A percentile compares a stretch with the other conserved stretches of the same genome.
Evolutionary conservation across 495 filamentous ascomycete species (phyloP).

Genomic region (Tuber calosporum): DNA sequence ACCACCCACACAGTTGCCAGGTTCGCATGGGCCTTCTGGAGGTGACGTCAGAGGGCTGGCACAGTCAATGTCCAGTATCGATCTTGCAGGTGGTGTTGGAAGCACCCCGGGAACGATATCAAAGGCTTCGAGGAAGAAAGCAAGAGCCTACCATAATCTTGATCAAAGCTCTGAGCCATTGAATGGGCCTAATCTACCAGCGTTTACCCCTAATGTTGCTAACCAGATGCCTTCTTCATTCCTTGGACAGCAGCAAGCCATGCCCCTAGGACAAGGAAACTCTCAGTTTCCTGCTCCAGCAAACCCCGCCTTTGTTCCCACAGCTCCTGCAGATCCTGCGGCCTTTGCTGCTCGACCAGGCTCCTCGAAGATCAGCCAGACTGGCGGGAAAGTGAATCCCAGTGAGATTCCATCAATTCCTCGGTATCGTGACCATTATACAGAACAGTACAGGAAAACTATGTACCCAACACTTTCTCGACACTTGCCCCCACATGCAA

Average conservation of each 20-base stretch:
- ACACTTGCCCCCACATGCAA: conserved; percentile 78
- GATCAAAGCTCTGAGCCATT: conserved; percentile 55
- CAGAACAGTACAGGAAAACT: conserved; percentile 75
- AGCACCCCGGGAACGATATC: conserved; percentile 47
- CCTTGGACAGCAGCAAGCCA: conserved; percentile 43
- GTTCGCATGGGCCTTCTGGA: conserved; percentile 42
- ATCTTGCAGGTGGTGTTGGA: conserved; percentile 58
- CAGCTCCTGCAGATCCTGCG: conserved; percentile 48
- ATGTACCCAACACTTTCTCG: conserved; percentile 91
- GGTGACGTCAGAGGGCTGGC: conserved; percentile 57
- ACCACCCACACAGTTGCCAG: conserved; percentile 35
- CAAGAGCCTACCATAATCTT: conserved; percentile 81
- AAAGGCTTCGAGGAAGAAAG: conserved; percentile 71
- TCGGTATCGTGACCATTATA: conserved; percentile 67
- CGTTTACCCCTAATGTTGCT: conserved; percentile 50
- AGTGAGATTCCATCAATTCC: conserved; percentile 93
- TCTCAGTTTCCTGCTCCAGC: conserved; percentile 57
- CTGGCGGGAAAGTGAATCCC: conserved; percentile 74
- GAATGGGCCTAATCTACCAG: conserved; percentile 62
- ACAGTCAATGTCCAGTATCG: conserved; percentile 81
- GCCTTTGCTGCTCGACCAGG: conserved; percentile 53
- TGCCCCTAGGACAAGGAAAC: conserved; percentile 52
- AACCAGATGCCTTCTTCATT: conserved; percentile 45
- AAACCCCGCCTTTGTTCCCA: conserved; percentile 55
- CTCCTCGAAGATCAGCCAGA: conserved; percentile 44